Conservation (phyloP, 2,329 filamentous ascomycete species). For the Aspergillus quadricinctus region DNA sequence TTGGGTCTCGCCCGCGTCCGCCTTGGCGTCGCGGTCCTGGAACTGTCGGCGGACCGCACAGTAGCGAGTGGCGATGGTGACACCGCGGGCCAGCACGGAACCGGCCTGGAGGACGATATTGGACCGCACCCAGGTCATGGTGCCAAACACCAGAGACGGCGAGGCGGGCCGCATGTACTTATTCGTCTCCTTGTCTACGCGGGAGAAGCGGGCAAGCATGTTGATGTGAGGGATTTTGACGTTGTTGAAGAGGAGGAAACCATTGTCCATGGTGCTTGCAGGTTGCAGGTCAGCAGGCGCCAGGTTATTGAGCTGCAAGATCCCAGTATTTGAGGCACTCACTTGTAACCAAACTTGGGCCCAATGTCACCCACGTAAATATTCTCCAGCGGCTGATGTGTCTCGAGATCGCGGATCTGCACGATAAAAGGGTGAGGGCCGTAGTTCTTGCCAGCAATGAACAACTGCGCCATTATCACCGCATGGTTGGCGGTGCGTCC, state of each 20-base stretch:
- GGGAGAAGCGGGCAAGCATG: conserved; percentile 69
- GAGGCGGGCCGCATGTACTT: conserved; percentile 65
- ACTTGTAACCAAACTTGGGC: conserved; percentile 72
- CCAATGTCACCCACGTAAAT: conserved; percentile 76
- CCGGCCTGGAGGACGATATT: conserved; percentile 71
- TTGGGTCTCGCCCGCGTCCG: conserved; percentile 62
- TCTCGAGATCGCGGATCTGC: conserved; percentile 66
- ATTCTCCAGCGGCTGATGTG: conserved; percentile 64
- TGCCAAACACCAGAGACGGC: conserved; percentile 68
- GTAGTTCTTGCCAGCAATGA: conserved; percentile 62
- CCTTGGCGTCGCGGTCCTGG: conserved; percentile 65
- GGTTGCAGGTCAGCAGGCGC: conserved; percentile 4
- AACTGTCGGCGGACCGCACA: conserved; percentile 72
- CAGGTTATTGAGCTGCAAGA: not conserved
- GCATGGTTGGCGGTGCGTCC: conserved; percentile 73
- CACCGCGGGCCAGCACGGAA: conserved; percentile 66
- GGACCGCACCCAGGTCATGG: conserved; percentile 69
- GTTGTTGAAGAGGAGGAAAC: conserved; percentile 72
- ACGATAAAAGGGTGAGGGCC: conserved; percentile 77
- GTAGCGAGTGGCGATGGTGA: conserved; percentile 73
- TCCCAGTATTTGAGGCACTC: too few relatives aligned
- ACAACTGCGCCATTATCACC: conserved; percentile 73
- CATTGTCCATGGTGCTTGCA: conserved; percentile 69
- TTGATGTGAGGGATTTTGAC: conserved; percentile 69
- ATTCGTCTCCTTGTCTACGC: conserved; percentile 63